A percentile compares a stretch with the other conserved stretches of the same genome.
phyloP scores from a whole-genome alignment of 2,329 filamentous ascomycete species.

The Zymoseptoria pseudotritici region DNA sequence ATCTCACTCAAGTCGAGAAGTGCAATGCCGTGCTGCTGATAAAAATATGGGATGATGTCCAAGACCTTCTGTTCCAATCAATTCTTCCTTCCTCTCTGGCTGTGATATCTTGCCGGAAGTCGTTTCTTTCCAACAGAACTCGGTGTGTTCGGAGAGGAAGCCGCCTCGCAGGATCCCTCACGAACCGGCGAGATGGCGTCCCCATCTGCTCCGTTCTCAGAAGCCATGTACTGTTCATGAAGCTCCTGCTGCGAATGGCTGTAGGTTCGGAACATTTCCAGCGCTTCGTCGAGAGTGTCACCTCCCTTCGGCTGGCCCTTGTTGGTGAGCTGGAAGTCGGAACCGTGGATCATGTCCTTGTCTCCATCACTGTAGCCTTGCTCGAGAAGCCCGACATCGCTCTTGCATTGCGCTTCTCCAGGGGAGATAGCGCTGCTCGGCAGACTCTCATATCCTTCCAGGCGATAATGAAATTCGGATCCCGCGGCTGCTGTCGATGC shows the following conservation, averaged over 20 bases:
- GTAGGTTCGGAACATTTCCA: slow-evolving; percentile 10
- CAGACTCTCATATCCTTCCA: not conserved
- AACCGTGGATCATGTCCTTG: not conserved
- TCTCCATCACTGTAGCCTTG: not conserved
- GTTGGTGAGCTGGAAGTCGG: not conserved
- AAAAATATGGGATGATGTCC: not conserved
- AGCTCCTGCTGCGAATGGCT: slow-evolving; percentile 4
- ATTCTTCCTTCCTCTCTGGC: not conserved
- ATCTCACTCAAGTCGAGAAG: not conserved
- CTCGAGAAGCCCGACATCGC: not conserved
- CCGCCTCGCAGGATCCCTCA: not conserved
- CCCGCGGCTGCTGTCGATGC: not conserved
- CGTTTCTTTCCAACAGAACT: not conserved
- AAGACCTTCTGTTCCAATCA: not conserved
- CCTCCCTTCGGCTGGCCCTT: not conserved
- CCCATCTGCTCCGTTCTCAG: not conserved
- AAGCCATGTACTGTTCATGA: not conserved
- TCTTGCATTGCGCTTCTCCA: not conserved
- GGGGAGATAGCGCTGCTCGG: not conserved
- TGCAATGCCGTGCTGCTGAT: not conserved
- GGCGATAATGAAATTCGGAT: not conserved
- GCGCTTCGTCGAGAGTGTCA: slow-evolving; percentile 8
- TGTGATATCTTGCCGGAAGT: not conserved
- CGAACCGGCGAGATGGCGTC: not conserved
- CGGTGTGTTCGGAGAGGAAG: not conserved